These are phyloP conservation scores for Seminavis robusta DNA, from an alignment of 108 stramenopile genomes.

Conservation along the genomic window DNA sequence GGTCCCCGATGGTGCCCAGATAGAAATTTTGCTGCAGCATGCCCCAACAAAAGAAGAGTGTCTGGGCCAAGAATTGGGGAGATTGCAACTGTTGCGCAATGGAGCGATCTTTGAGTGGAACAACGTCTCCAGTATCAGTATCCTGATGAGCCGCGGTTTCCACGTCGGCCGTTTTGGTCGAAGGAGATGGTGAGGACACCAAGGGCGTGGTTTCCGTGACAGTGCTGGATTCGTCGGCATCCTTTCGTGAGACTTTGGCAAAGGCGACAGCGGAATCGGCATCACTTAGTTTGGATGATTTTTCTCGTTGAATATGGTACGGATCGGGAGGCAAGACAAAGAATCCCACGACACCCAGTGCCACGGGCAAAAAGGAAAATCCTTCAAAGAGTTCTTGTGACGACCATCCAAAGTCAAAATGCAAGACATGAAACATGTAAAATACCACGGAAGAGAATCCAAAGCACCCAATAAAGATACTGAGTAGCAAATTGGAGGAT, in stretches of 20 bases:
- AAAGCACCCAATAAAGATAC: constrained; percentile 19
- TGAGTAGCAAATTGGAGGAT: constrained; percentile 10
- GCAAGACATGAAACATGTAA: constrained; percentile 6
- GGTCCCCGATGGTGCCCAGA: constrained; percentile 15
- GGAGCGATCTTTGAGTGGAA: constrained; percentile 1
- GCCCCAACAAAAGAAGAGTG: constrained; percentile 15
- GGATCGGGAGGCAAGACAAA: constrained; percentile 12
- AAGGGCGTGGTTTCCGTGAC: constrained; percentile 10
- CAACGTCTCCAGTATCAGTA: neutral
- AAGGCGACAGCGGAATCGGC: no score
- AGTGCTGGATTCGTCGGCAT: no score
- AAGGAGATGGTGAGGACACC: neutral
- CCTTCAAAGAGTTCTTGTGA: constrained; percentile 13
- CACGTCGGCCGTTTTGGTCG: neutral
- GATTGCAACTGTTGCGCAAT: constrained; percentile 12
- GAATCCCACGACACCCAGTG: constrained; percentile 1
- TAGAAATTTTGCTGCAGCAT: constrained; percentile 22
- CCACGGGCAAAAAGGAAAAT: constrained; percentile 3
- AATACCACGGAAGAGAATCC: constrained; percentile 13
- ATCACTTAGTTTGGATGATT: neutral
- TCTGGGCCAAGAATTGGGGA: constrained; percentile 9
- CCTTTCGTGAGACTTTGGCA: no score
- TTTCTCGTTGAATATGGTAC: constrained; percentile 10
- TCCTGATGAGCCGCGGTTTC: neutral
- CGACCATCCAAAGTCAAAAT: constrained; percentile 7